phyloP scores from a whole-genome alignment of 352 stramenopile genomes.

The Pythium sp. region DNA sequence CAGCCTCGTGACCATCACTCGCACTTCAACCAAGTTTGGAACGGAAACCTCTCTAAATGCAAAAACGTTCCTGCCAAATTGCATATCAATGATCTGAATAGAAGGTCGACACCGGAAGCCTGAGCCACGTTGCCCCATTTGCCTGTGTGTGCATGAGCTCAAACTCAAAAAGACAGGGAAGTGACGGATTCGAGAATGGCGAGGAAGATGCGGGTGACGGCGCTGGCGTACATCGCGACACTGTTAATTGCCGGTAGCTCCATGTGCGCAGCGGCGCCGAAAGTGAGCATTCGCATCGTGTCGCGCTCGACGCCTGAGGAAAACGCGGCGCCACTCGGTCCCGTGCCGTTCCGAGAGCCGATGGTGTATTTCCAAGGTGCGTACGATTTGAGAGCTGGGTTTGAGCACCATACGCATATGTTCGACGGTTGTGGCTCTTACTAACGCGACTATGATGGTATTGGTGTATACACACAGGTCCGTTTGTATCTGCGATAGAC shows the following conservation, averaged over 20 bases:
- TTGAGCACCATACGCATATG: background rate
- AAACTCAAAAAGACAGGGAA: background rate
- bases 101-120: background rate
- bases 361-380: constrained; percentile 38
- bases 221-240: constrained; percentile 17
- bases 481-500: constrained; percentile 33
- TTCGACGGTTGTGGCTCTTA: background rate
- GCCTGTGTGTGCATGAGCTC: background rate
- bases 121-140: background rate
- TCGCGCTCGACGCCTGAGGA: constrained; percentile 24
- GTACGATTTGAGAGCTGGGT: background rate
- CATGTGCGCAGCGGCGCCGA: constrained; percentile 39
- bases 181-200: background rate
- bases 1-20: constrained; percentile 21
- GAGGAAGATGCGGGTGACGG: constrained; percentile 16
- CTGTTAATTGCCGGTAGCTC: constrained; percentile 23
- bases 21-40: constrained; percentile 16
- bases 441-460: background rate
- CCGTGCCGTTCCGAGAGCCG: constrained; percentile 49
- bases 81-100: background rate
- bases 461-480: constrained; percentile 18
- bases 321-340: constrained; percentile 18
- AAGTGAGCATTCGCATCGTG: constrained; percentile 64
- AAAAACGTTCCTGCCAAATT: background rate
- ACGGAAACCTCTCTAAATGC: background rate